Percentiles rank a stretch among this genome's conserved stretches.
These are phyloP conservation scores for Thalassiosira hispida DNA, from an alignment of 352 stramenopile genomes.

Conservation along the genomic window DNA sequence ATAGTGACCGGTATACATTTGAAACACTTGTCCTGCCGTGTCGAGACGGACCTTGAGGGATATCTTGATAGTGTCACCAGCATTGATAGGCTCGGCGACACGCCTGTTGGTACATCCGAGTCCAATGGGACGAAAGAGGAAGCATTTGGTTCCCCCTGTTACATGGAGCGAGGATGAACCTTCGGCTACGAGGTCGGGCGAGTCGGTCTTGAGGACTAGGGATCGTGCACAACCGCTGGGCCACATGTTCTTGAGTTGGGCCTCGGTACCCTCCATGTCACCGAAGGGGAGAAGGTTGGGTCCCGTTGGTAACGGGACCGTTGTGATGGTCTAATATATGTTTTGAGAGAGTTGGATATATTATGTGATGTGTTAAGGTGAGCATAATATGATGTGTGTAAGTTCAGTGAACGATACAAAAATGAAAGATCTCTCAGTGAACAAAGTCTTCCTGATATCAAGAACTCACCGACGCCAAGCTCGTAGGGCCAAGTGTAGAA, in stretches of 20 bases:
- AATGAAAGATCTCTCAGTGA: too few species aligned
- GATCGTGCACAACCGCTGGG: conserved; percentile 2
- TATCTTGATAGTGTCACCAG: conserved; percentile 45
- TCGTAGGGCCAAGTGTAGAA: too few species aligned
- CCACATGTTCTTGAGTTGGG: conserved; percentile 6
- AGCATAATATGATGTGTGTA: too few species aligned
- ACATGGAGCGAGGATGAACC: conserved; percentile 16
- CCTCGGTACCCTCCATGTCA: conserved; percentile 42
- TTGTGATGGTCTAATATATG: conserved; percentile 1
- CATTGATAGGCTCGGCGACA: conserved; percentile 13
- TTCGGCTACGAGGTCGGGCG: conserved; percentile 13
- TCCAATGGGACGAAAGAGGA: conserved; percentile 37
- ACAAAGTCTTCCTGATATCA: too few species aligned
- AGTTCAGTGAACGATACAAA: too few species aligned
- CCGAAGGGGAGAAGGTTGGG: conserved; percentile 43
- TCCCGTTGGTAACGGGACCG: conserved; percentile 1
- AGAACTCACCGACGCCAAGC: too few species aligned
- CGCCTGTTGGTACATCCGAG: conserved; percentile 13
- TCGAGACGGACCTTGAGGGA: conserved; percentile 34
- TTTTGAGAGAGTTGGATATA: not conserved
- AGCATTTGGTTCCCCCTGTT: conserved; percentile 36
- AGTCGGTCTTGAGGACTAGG: not conserved
- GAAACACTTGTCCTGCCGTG: conserved; percentile 30
- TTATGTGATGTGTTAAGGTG: too few species aligned
- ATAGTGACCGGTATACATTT: conserved; percentile 49